Evolutionary conservation across 1,284 basidiomycete genomes (phyloP).

Genomic region (Apiotrichum sp.): DNA sequence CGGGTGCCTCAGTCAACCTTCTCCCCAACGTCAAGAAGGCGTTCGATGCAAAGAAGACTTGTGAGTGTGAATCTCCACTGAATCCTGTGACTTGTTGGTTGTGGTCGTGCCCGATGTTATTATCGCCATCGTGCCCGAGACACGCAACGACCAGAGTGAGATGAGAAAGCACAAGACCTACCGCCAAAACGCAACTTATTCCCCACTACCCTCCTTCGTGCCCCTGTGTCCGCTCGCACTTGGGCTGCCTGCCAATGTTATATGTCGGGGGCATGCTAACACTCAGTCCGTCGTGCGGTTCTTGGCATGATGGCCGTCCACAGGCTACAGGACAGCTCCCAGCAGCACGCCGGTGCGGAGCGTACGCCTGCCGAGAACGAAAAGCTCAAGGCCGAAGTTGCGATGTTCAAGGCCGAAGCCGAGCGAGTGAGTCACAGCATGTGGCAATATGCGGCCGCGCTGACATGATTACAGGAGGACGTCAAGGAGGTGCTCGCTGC

Average conservation of each 20-base stretch:
- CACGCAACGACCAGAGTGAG: too few species aligned
- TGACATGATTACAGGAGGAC: constrained; percentile 25
- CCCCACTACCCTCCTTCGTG: too few species aligned
- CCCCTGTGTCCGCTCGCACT: too few species aligned
- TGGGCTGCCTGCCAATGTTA: too few species aligned
- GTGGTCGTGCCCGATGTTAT: too few species aligned
- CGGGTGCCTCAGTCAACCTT: constrained; percentile 67
- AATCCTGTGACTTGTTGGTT: too few species aligned
- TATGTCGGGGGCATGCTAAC: background rate
- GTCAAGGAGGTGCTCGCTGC: constrained; percentile 25
- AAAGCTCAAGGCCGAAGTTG: constrained; percentile 59
- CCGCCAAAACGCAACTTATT: too few species aligned
- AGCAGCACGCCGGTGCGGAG: constrained; percentile 50
- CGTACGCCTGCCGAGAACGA: constrained; percentile 50
- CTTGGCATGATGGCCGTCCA: constrained; percentile 77
- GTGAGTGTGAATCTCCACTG: constrained; percentile 50
- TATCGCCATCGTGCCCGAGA: too few species aligned
- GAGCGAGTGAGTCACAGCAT: constrained; percentile 53
- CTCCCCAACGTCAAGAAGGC: constrained; percentile 80
- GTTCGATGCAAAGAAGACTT: constrained; percentile 79
- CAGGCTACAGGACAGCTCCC: constrained; percentile 54
- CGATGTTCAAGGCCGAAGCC: constrained; percentile 71
- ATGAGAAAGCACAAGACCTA: too few species aligned
- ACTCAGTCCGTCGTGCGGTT: constrained; percentile 74
- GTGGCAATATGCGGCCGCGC: background rate